Base-by-base conservation (phyloP, 2,329 filamentous ascomycete species). In the Calycina herbarum region DNA sequence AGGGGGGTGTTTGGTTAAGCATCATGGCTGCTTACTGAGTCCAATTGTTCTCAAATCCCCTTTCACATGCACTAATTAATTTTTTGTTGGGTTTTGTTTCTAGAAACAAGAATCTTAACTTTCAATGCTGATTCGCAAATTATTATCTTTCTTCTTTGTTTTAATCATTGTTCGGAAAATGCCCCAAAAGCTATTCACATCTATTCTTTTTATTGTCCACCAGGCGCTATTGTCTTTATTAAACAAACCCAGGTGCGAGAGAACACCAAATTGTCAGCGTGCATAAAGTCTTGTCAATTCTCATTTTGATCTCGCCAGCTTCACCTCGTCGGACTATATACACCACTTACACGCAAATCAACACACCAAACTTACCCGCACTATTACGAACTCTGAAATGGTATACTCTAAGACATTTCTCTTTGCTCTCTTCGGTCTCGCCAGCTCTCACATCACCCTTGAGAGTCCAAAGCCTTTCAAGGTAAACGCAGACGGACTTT, bases 401-500 rank as follows among this genome's bases (percentile, higher is more conserved):
- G 8, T 51, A 24, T 51, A 11, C 45, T 10, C n/a, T 5, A 51
- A 20, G n/a, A 8, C 2, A 20, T 20, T 24, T 11, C 45, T 51
- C 10, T 24, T 51, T 8, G 20, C n/a, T 11, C n/a, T 51, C 6
- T 20, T 40, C 38, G 38, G n/a, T 17, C 45, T 51, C n/a, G 45
- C 45, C 45, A n/a, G 10, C n/a, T 51, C 45, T 3, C 58, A 60
- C 38, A 24, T 60, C 6, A 38, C 38, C 1, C 38, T 60, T 11
- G 35, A 60, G 10, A 40, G 24, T 10, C 58, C 58, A 11, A 60
- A 29, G 38, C 58, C 58, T 3, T 60, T 60, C 58, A 27, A 40
- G 3, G 13, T 45, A 2, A 20, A 31, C 33, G 35, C 31, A 5
- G 35, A 35, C 29, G 58, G 58, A 17, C 58, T 45, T 27, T 45